Base-by-base conservation (phyloP, 192 early-diverging fungal genomes). In the Coemansia sp. region DNA sequence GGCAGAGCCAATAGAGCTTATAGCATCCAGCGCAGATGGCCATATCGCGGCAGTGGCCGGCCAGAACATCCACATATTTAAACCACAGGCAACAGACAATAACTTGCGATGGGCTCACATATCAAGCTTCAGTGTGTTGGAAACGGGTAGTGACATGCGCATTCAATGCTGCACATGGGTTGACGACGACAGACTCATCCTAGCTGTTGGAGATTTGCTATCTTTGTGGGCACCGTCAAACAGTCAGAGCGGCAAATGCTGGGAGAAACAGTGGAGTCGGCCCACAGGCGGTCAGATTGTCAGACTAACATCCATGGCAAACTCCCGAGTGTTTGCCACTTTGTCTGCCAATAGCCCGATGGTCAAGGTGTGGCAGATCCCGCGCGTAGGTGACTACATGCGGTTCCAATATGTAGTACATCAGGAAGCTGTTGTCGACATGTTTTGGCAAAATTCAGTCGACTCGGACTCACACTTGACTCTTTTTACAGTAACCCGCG, bases 361-460 rank as follows among this genome's bases (percentile, higher is more conserved):
- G 33, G 66, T 59, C 43, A 78, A 68, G 48, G 55, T 78, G 2
- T 78, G 75, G 75, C 75, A 71, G 53, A 24, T 62, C 25, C 15
- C 53, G 1, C 40, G 21, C 5, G 48, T 30, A 14, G 25, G 30
- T n/a, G 27, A 41, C 24, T 40, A 55, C 18, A 1, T 71, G 44
- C 75, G 65, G 23, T 64, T 78, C 47, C 75, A 71, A 27, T 78
- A 78, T 41, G 41, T 71, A 14, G 69, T 71, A 13, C 75, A 78
- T 25, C 24, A 65, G 7, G 25, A n/a, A 9, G 15, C 59, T 0
- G 62, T 78, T 9, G 9, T 46, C 37, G 51, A 57, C 34, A 42
- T 68, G 11, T 78, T 71, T 40, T 78, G 75, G 75, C 61, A 56
- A 14, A 53, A 51, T 18, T 43, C n/a, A 39, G 9, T 7, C 25